Conservation (phyloP, 495 filamentous ascomycete species). For the Penicillium cinerascens region DNA sequence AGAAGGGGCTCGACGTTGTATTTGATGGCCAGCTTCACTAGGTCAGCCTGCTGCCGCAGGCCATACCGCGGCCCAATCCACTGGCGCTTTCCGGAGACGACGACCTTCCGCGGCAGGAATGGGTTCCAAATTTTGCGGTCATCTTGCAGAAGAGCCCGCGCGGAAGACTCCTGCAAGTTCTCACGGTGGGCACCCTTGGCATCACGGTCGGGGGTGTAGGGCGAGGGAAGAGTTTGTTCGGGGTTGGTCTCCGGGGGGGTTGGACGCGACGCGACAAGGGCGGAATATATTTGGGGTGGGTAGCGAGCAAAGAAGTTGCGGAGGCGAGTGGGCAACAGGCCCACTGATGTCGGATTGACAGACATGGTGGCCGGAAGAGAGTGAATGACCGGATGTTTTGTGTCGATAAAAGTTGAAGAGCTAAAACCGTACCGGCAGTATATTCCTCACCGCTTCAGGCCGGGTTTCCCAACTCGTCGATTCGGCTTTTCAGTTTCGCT, state of each 20-base stretch:
- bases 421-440: slow-evolving; percentile 2
- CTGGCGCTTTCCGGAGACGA: slow-evolving; percentile 53
- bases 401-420: slow-evolving; percentile 20
- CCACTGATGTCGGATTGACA: slow-evolving; percentile 11
- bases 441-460: slow-evolving; percentile 4
- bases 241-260: slow-evolving; percentile 27
- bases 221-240: slow-evolving; percentile 34
- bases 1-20: slow-evolving; percentile 82
- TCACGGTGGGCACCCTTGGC: slow-evolving; percentile 39
- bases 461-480: slow-evolving; percentile 7
- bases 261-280: slow-evolving; percentile 38
- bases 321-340: slow-evolving; percentile 60
- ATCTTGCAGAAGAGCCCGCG: slow-evolving; percentile 35
- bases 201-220: slow-evolving; percentile 46
- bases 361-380: slow-evolving; percentile 25
- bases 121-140: slow-evolving; percentile 57
- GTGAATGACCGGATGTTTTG: background rate
- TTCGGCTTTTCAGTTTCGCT: slow-evolving; percentile 18
- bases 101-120: slow-evolving; percentile 69
- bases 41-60: slow-evolving; percentile 81
- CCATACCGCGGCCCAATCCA: slow-evolving; percentile 82
- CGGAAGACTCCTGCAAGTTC: slow-evolving; percentile 34
- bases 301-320: slow-evolving; percentile 85
- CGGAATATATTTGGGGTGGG: slow-evolving; percentile 59
- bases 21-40: slow-evolving; percentile 79